A percentile compares a stretch with the other conserved stretches of the same genome.
phyloP scores from a whole-genome alignment of 176 grass and related monocot species.

The Bromus sterilis region DNA sequence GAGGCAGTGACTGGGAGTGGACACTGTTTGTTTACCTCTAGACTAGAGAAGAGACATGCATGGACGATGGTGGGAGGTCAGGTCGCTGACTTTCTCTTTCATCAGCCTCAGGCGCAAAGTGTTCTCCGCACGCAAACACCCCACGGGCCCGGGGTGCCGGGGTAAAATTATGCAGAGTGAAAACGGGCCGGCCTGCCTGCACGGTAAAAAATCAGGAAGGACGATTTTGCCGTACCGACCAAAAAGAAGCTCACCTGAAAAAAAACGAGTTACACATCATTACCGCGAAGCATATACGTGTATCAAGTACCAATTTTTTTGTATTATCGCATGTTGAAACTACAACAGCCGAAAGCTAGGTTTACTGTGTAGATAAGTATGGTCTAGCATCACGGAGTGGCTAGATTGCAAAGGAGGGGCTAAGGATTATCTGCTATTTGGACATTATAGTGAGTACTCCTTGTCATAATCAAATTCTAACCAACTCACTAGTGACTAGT shows the following conservation, averaged over 20 bases:
- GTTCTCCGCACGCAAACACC: slow-evolving; percentile 30
- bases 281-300: neutral
- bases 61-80: neutral
- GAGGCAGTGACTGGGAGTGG: slow-evolving; percentile 9
- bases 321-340: neutral
- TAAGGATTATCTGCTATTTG: neutral
- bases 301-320: neutral
- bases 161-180: slow-evolving; percentile 1
- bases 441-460: neutral
- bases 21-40: slow-evolving; percentile 22
- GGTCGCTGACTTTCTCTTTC: slow-evolving; percentile 53
- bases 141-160: neutral
- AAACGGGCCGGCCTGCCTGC: neutral
- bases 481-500: neutral
- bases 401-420: neutral
- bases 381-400: neutral
- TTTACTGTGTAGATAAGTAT: neutral
- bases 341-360: neutral
- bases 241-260: neutral
- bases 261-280: neutral
- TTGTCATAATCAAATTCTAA: neutral
- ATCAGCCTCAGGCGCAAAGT: slow-evolving; percentile 28
- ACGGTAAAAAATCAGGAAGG: slow-evolving; percentile 23
- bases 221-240: neutral
- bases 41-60: neutral